phyloP scores from a whole-genome alignment of 768 basidiomycete species.

The Leccinum barrowsii region DNA sequence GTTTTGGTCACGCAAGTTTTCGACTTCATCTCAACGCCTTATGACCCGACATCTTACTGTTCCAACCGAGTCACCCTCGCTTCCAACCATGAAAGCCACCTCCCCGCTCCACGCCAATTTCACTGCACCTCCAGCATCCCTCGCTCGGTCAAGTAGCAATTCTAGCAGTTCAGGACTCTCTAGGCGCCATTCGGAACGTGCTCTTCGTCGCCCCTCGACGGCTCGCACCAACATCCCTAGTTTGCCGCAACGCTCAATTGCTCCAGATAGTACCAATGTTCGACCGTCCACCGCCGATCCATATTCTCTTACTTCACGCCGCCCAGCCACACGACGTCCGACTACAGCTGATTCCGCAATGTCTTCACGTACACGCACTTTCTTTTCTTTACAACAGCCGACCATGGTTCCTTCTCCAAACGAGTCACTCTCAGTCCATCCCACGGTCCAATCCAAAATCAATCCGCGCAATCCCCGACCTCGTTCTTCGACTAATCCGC shows the following conservation, averaged over 20 bases:
- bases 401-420: slow-evolving; percentile 12
- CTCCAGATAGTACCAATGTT: slow-evolving; percentile 5
- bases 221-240: slow-evolving; percentile 8
- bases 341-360: slow-evolving; percentile 40
- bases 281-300: slow-evolving; percentile 20
- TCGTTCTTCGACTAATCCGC: slow-evolving; percentile 61
- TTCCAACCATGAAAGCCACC: slow-evolving; percentile 40
- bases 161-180: slow-evolving; percentile 34
- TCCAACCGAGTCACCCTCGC: slow-evolving; percentile 31
- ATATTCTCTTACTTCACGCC: slow-evolving; percentile 12
- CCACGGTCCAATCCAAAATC: slow-evolving; percentile 14
- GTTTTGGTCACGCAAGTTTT: slow-evolving; percentile 59
- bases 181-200: slow-evolving; percentile 42
- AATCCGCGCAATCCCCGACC: slow-evolving; percentile 39
- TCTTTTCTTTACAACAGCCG: slow-evolving; percentile 28
- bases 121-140: slow-evolving; percentile 12
- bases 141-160: slow-evolving; percentile 18
- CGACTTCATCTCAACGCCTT: slow-evolving; percentile 30
- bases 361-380: slow-evolving; percentile 29
- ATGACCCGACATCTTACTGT: slow-evolving; percentile 24
- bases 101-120: slow-evolving; percentile 42
- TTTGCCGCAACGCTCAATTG: slow-evolving; percentile 10
- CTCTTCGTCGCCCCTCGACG: slow-evolving; percentile 9
- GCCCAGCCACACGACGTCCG: slow-evolving; percentile 32
- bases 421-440: slow-evolving; percentile 1